Conservation (phyloP, 345 rosid genomes). For the Linum trigynum region DNA sequence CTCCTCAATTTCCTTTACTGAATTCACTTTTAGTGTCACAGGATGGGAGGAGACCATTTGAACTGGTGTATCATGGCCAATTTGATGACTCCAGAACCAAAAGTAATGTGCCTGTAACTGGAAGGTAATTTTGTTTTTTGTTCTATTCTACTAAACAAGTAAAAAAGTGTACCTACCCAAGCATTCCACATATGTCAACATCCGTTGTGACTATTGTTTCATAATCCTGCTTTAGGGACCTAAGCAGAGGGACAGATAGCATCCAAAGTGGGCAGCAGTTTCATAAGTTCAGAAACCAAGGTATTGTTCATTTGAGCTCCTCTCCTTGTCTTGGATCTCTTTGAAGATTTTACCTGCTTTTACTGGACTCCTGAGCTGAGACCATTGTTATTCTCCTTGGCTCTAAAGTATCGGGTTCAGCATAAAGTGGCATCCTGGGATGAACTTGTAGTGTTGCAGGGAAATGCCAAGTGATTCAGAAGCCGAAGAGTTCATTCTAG, state of each 20-base stretch:
- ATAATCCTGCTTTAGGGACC: constrained; percentile 38
- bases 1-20: not conserved
- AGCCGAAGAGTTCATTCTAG: not conserved
- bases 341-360: constrained; percentile 1
- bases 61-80: constrained; percentile 86
- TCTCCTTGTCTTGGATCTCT: not conserved
- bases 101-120: constrained; percentile 51
- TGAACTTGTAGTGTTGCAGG: not conserved
- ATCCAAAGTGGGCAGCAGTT: constrained; percentile 66
- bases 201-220: constrained; percentile 12
- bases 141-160: not conserved
- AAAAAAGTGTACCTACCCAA: too few relatives aligned
- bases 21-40: constrained; percentile 16
- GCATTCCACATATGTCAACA: not conserved
- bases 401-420: constrained; percentile 76
- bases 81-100: constrained; percentile 88
- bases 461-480: not conserved
- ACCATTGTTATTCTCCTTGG: constrained; percentile 9
- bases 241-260: constrained; percentile 60
- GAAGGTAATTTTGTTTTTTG: constrained; percentile 41
- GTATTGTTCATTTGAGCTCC: constrained; percentile 19
- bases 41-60: constrained; percentile 90
- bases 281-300: constrained; percentile 67
- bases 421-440: constrained; percentile 83
- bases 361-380: constrained; percentile 16